Evolutionary conservation across 2,329 filamentous ascomycete genomes (phyloP).

Genomic region (Graphilbum ipis-grandicollis): DNA sequence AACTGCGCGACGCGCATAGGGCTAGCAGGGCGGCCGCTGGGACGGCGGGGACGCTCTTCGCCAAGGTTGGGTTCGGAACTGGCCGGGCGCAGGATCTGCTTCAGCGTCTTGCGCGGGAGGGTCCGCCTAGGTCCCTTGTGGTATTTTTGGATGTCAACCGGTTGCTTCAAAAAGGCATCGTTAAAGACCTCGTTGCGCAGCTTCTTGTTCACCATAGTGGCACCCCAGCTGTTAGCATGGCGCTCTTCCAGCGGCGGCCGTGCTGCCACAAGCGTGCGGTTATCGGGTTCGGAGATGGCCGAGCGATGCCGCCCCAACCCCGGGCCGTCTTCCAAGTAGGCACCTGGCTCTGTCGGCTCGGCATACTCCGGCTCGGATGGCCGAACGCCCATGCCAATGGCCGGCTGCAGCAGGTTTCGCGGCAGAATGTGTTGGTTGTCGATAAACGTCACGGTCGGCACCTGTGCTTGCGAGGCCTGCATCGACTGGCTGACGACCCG

Average conservation of each 20-base stretch:
- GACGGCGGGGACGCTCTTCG: constrained; percentile 3
- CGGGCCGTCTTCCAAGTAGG: not conserved
- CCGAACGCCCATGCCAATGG: constrained; percentile 11
- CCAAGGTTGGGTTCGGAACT: constrained; percentile 26
- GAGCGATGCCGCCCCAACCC: not conserved
- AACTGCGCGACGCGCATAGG: not conserved
- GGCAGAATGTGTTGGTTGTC: constrained; percentile 91
- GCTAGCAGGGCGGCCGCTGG: not conserved
- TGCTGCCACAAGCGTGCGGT: not conserved
- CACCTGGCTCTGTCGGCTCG: not conserved
- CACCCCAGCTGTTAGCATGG: constrained; percentile 61
- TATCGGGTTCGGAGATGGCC: not conserved
- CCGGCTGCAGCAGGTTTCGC: constrained; percentile 57
- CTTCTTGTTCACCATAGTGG: constrained; percentile 76
- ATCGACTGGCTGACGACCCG: constrained; percentile 58
- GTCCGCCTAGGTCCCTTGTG: constrained; percentile 52
- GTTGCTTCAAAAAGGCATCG: constrained; percentile 75
- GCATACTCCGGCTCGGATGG: not conserved
- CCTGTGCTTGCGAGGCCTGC: constrained; percentile 41
- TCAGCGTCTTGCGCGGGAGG: constrained; percentile 35
- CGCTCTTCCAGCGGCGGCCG: constrained; percentile 33
- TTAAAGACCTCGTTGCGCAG: constrained; percentile 83
- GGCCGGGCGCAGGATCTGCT: constrained; percentile 25
- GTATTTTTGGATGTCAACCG: constrained; percentile 64
- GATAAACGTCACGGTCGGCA: constrained; percentile 83